Conservation (phyloP, 306 rosid species). For the Cucurbita pepo region DNA sequence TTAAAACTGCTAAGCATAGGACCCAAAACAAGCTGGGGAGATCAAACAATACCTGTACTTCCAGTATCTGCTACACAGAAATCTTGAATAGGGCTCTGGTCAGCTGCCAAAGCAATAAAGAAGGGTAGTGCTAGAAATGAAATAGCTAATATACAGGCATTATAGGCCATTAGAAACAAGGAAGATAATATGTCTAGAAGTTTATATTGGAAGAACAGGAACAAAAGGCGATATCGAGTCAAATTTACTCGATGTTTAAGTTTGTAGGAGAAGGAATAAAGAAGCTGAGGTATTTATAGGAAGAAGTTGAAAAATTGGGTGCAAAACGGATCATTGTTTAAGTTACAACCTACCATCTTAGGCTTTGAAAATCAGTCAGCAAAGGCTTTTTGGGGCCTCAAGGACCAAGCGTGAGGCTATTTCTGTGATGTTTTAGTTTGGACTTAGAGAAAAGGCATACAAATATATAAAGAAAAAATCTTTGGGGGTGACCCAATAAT, state of each 20-base stretch:
- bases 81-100: constrained; percentile 25
- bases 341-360: not conserved
- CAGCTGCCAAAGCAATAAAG: constrained; percentile 5
- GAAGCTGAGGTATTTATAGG: constrained; percentile 6
- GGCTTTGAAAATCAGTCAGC: not conserved
- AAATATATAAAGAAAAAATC: not conserved
- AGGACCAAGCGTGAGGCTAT: not conserved
- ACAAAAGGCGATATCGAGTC: not conserved
- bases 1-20: not conserved
- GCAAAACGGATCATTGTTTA: not conserved
- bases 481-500: not conserved
- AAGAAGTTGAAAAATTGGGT: not conserved
- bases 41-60: constrained; percentile 13
- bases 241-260: not conserved
- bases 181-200: not conserved
- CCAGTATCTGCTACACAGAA: constrained; percentile 25
- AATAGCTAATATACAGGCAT: not conserved
- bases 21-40: not conserved
- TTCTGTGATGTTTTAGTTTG: not conserved
- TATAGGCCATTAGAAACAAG: not conserved
- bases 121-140: not conserved
- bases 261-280: not conserved
- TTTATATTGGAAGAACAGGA: not conserved
- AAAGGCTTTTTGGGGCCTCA: not conserved
- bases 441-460: not conserved